Evolutionary conservation across 257 asterid genomes (phyloP).

Genomic region (Przewalskia tangutica): DNA sequence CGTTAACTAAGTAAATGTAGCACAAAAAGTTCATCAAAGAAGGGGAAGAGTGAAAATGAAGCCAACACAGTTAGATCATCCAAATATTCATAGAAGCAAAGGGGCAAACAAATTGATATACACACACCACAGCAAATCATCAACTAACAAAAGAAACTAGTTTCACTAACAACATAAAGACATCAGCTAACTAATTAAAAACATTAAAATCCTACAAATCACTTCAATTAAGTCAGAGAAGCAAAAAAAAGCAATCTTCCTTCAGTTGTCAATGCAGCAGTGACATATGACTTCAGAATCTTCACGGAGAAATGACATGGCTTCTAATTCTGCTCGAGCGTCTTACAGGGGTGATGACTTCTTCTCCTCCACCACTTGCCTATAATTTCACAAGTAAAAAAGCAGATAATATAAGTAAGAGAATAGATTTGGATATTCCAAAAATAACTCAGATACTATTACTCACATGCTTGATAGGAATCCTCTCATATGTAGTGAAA

Average conservation of each 20-base stretch:
- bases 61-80: not conserved
- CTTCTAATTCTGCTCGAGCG: constrained; percentile 82
- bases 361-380: constrained; percentile 64
- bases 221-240: not conserved
- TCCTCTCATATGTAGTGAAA: constrained; percentile 84
- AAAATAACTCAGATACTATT: not conserved
- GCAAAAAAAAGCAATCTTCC: not conserved
- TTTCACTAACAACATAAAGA: not conserved
- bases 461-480: constrained; percentile 62
- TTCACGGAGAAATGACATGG: constrained; percentile 37
- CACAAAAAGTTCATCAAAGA: not conserved
- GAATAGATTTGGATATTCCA: not conserved
- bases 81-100: not conserved
- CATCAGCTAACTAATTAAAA: not conserved
- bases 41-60: not conserved
- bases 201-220: not conserved
- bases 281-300: not conserved
- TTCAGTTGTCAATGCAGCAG: not conserved
- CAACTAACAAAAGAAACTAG: constrained; percentile 1
- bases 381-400: constrained; percentile 11
- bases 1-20: not conserved
- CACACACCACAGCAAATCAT: not conserved
- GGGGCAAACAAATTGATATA: not conserved
- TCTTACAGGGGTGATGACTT: constrained; percentile 79
- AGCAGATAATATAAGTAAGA: not conserved